These are phyloP conservation scores for Croton setiger DNA, from an alignment of 441 rosid genomes.

Conservation along the genomic window DNA sequence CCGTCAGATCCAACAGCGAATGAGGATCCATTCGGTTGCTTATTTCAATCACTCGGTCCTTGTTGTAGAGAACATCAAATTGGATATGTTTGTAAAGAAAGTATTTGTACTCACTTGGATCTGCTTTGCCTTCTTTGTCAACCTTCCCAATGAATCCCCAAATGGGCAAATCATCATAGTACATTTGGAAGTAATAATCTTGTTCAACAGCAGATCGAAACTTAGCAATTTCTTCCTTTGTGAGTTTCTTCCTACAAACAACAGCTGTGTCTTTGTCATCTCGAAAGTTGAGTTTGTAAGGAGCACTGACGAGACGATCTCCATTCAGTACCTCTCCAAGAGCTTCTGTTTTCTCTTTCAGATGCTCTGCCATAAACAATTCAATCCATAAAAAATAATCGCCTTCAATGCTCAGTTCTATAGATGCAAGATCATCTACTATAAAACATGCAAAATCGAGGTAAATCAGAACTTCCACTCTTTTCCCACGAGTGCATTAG, in stretches of 20 bases:
- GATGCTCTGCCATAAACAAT: conserved; percentile 34
- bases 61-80: conserved; percentile 62
- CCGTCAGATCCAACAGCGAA: conserved; percentile 60
- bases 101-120: conserved; percentile 64
- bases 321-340: conserved; percentile 86
- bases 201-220: conserved; percentile 61
- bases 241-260: conserved; percentile 55
- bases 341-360: conserved; percentile 79
- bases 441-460: not conserved
- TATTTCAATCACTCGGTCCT: conserved; percentile 75
- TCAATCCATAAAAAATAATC: not conserved
- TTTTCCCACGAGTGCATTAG: no score
- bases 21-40: conserved; percentile 59
- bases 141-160: conserved; percentile 87
- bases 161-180: conserved; percentile 81
- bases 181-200: conserved; percentile 85
- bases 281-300: conserved; percentile 58
- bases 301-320: conserved; percentile 77
- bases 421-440: not conserved
- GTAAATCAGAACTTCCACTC: not conserved
- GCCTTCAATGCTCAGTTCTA: not conserved
- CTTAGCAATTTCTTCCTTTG: conserved; percentile 48
- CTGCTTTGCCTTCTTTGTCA: conserved; percentile 64
- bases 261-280: conserved; percentile 60
- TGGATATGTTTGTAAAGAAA: conserved; percentile 70